phyloP scores from a whole-genome alignment of 139 green algal genomes.

The Mesotaenium endlicherianum region DNA sequence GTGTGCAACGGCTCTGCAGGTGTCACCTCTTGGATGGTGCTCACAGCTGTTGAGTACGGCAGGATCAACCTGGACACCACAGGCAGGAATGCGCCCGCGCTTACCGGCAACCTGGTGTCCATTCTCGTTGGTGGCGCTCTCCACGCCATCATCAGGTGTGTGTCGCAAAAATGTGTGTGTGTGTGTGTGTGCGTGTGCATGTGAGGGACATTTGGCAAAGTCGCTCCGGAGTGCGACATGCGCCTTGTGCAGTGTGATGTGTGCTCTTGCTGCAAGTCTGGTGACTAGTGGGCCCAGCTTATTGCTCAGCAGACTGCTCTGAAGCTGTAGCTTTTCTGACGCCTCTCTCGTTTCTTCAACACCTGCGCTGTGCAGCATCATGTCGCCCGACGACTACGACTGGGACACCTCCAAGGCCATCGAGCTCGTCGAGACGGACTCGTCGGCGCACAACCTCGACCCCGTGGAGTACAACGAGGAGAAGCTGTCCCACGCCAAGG shows the following conservation, averaged over 20 bases:
- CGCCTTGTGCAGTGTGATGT: too few relatives aligned
- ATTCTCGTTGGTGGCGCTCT: conserved; percentile 18
- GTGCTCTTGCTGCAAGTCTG: too few relatives aligned
- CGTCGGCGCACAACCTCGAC: not conserved
- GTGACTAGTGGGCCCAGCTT: too few relatives aligned
- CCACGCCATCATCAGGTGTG: conserved; percentile 8
- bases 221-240: too few relatives aligned
- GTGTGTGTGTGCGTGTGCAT: too few relatives aligned
- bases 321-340: too few relatives aligned
- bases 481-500: conserved; percentile 23
- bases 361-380: not conserved
- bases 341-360: too few relatives aligned
- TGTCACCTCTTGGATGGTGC: conserved; percentile 26
- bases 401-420: conserved; percentile 13
- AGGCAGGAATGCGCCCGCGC: conserved; percentile 28
- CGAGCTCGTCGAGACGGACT: conserved; percentile 8
- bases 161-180: not conserved
- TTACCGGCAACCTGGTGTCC: conserved; percentile 48
- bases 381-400: conserved; percentile 22
- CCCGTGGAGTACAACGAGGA: conserved; percentile 44
- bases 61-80: conserved; percentile 17
- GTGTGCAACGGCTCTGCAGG: too few relatives aligned
- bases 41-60: conserved; percentile 22
- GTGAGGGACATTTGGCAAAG: too few relatives aligned
- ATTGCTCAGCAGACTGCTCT: too few relatives aligned